Percentiles rank a stretch among this genome's conserved stretches.
Evolutionary conservation across 139 green algal genomes (phyloP).

Genomic region (Astrephomene gubernaculifera): DNA sequence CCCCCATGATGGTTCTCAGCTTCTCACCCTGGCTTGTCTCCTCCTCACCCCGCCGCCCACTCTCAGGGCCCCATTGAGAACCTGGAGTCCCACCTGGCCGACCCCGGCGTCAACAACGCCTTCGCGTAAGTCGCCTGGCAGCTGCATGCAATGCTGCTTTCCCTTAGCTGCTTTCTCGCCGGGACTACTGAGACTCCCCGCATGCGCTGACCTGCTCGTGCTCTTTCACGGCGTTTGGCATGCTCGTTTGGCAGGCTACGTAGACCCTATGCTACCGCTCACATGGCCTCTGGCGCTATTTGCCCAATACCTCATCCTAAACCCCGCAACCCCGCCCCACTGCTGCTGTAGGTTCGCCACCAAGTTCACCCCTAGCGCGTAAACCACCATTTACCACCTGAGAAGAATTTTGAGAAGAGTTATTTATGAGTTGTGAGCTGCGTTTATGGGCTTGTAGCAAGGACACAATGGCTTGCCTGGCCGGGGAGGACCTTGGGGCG

Average conservation of each 20-base stretch:
- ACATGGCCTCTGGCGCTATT: too few species aligned
- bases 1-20: too few species aligned
- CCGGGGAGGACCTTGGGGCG: too few species aligned
- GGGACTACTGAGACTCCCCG: too few species aligned
- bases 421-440: not conserved
- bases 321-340: not conserved
- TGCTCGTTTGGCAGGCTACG: too few species aligned
- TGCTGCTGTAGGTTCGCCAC: slow-evolving; percentile 19
- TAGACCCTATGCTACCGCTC: too few species aligned
- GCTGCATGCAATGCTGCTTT: slow-evolving; percentile 22
- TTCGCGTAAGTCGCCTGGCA: slow-evolving; percentile 78
- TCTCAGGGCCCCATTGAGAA: slow-evolving; percentile 63
- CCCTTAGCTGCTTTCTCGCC: not conserved
- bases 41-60: too few species aligned
- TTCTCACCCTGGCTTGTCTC: too few species aligned
- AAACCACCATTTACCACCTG: not conserved
- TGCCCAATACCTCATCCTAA: too few species aligned
- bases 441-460: slow-evolving; percentile 10
- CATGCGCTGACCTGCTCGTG: too few species aligned
- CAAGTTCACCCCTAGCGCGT: slow-evolving; percentile 33
- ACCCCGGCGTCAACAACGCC: slow-evolving; percentile 84
- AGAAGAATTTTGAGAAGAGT: too few species aligned
- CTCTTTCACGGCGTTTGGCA: too few species aligned
- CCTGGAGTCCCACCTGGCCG: slow-evolving; percentile 81
- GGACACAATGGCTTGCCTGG: slow-evolving; percentile 8